Evolutionary conservation across 768 basidiomycete species (phyloP), one percentile per base, ranked within the genome.

Genomic region (Amanita muscaria): DNA sequence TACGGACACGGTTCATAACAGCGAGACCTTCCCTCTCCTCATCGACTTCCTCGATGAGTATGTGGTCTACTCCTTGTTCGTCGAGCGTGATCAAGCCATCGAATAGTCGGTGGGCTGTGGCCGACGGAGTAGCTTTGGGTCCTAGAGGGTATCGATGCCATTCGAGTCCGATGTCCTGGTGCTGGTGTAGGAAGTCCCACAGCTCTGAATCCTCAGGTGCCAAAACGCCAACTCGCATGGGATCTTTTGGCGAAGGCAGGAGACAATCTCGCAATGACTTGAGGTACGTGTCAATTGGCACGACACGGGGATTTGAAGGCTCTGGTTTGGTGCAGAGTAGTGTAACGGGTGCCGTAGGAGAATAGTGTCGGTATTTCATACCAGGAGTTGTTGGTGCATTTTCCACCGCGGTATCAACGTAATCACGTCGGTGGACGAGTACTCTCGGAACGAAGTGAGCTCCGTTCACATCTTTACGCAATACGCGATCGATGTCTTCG

Each of bases 301-400:
- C 54, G 3, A 65, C 43, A 5, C 58, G 40, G n/a, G 52, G 48
- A 16, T 63, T 65, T 5, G 76, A 70, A 19, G 73, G 69, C 33
- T 55, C 49, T n/a, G 72, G 64, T 4, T 63, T 53, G 3, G 79
- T 77, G 49, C 74, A 70, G 30, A 91, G 66, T 5, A 98, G 74
- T 16, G 76, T 77, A 23, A 97, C 88, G 2, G 91, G 90, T 3
- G 92, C 81, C 1, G 82, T 68, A 2, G 96, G 96, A 18, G 93
- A 86, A 60, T 99, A 99, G 64, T 99, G 96, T 40, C 84, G 78
- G 61, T 99, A 99, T 65, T 99, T 99, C 93, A 97, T 96, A 24
- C 96, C 96, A 2, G 96, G 96, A 0, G 96, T 98, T 6, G 90
- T 91, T 7, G 96, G 96, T 0, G 80, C 76, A 30, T 70, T 68